phyloP scores from a whole-genome alignment of 2,329 filamentous ascomycete genomes.

The Colletotrichum magnum region DNA sequence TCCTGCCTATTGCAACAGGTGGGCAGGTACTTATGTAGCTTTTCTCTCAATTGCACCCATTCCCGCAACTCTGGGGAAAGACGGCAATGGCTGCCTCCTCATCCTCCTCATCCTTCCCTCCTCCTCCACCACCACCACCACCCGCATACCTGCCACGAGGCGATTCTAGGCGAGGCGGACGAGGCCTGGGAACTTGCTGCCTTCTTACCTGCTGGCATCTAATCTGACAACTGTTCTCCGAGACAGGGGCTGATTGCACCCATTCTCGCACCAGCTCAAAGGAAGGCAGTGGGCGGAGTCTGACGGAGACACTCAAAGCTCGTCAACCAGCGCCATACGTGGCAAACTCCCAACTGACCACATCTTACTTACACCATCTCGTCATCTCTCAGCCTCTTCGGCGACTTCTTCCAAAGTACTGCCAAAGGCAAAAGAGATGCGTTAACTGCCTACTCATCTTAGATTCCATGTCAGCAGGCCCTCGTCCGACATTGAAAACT shows the following conservation, averaged over 20 bases:
- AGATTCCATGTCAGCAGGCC: no score
- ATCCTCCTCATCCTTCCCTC: neutral
- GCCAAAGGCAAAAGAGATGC: no score
- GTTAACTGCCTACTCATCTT: no score
- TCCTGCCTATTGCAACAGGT: slow-evolving; percentile 5
- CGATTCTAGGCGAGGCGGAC: neutral
- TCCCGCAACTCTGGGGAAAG: slow-evolving; percentile 31
- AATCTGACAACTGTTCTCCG: slow-evolving; percentile 12
- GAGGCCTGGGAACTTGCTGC: slow-evolving; percentile 4
- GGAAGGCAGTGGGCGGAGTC: neutral
- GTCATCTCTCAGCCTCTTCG: slow-evolving; percentile 20
- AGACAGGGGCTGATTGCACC: slow-evolving; percentile 26
- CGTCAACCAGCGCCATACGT: neutral
- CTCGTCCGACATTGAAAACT: no score
- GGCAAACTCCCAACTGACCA: slow-evolving; percentile 12
- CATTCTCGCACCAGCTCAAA: slow-evolving; percentile 8
- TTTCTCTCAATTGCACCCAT: neutral
- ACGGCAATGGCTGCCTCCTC: neutral
- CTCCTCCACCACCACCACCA: neutral
- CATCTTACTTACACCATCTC: slow-evolving; percentile 11
- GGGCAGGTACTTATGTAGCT: neutral
- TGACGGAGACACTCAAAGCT: neutral
- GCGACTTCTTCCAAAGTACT: no score
- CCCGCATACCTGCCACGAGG: slow-evolving; percentile 26
- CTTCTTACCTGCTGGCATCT: slow-evolving; percentile 5